Conservation (phyloP, 306 rosid species). For the Gynostemma pentaphyllum region DNA sequence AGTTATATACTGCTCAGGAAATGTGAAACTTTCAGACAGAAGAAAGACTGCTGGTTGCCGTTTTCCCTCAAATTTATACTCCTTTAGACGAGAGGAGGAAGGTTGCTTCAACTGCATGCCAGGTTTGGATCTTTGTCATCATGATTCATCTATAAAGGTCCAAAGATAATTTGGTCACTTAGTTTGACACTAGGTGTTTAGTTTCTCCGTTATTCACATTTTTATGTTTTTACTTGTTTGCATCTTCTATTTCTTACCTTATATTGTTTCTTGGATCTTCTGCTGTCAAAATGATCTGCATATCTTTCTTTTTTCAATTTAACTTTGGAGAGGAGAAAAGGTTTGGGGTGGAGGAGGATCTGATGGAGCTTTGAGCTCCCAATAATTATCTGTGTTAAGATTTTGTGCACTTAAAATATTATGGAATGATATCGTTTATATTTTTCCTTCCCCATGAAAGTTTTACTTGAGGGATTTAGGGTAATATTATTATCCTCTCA, state of each 20-base stretch:
- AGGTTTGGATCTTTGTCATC: slow-evolving; percentile 33
- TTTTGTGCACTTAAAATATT: neutral
- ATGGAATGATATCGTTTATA: neutral
- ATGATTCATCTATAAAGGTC: neutral
- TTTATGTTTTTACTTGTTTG: neutral
- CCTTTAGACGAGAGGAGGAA: slow-evolving; percentile 50
- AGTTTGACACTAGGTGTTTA: neutral
- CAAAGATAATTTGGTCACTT: neutral
- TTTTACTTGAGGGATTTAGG: too few relatives aligned
- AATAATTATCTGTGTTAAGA: neutral
- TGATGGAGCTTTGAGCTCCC: neutral
- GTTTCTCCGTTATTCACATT: neutral
- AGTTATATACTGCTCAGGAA: slow-evolving; percentile 32
- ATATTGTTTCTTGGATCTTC: neutral
- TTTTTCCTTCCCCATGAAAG: too few relatives aligned
- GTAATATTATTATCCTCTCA: too few relatives aligned
- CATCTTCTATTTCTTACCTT: neutral
- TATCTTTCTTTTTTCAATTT: neutral
- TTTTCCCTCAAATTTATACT: slow-evolving; percentile 42
- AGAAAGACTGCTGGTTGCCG: slow-evolving; percentile 44
- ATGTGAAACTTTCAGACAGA: slow-evolving; percentile 35
- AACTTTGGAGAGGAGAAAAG: neutral
- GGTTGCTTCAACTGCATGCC: slow-evolving; percentile 51
- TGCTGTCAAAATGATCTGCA: neutral
- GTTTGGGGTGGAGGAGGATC: neutral